A percentile compares a stretch with the other conserved stretches of the same genome.
Conservation (phyloP, 345 rosid species). For the Melastoma malabathricum region DNA sequence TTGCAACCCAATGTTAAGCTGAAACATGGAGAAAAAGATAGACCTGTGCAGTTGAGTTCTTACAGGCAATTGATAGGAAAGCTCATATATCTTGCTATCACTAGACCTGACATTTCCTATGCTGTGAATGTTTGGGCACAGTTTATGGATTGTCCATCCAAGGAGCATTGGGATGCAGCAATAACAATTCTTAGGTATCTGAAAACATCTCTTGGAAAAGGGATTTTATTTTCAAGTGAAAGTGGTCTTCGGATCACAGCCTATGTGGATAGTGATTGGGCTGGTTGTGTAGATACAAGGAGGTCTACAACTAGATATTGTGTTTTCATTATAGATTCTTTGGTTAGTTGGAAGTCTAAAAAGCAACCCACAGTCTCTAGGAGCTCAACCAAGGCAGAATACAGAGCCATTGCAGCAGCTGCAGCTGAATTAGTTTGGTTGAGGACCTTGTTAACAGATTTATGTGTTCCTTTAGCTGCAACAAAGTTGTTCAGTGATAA, state of each 20-base stretch:
- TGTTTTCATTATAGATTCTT: no score
- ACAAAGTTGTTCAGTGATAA: neutral
- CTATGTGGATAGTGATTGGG: neutral
- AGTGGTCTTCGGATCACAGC: neutral
- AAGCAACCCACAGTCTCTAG: no score
- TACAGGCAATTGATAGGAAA: no score
- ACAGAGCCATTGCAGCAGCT: neutral
- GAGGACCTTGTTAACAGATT: neutral
- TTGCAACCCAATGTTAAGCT: neutral
- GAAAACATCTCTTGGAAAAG: neutral
- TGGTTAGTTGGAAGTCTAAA: no score
- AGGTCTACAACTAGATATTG: no score
- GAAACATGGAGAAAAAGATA: neutral
- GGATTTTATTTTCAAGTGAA: neutral
- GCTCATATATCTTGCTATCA: neutral
- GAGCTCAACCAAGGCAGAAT: no score
- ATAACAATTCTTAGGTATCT: neutral
- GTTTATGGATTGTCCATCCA: neutral
- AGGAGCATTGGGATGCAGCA: neutral
- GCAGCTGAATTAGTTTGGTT: neutral
- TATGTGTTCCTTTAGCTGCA: rapidly evolving
- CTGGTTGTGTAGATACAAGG: neutral
- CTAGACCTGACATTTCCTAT: neutral
- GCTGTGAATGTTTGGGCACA: neutral
- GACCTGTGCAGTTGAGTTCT: no score